Evolutionary conservation across 23 red algal genomes (phyloP).

Genomic region (Agarophyton chilense): DNA sequence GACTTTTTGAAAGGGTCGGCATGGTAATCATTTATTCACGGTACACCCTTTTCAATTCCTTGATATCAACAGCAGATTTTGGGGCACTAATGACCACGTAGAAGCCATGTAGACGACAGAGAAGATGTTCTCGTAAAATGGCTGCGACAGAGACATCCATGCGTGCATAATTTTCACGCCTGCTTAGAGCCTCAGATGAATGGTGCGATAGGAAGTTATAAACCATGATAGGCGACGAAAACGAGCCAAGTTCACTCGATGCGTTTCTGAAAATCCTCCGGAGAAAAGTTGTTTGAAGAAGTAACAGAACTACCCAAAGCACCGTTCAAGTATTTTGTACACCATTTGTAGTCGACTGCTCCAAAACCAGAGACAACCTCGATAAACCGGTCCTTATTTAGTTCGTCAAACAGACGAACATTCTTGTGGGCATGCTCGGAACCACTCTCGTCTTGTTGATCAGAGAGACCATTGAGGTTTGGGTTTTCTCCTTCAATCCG

Average conservation of each 20-base stretch:
- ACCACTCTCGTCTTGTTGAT: background rate
- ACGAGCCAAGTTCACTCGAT: background rate
- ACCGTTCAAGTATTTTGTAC: slow-evolving; percentile 8
- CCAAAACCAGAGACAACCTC: background rate
- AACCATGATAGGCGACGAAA: background rate
- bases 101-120: background rate
- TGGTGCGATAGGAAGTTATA: background rate
- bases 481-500: background rate
- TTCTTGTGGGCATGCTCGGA: background rate
- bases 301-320: background rate
- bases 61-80: background rate
- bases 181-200: background rate
- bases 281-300: background rate
- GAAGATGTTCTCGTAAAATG: background rate
- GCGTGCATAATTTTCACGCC: background rate
- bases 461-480: too few species aligned
- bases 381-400: background rate
- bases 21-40: background rate
- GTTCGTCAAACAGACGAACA: slow-evolving; percentile 1
- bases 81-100: background rate
- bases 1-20: background rate
- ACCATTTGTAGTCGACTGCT: background rate
- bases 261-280: slow-evolving; percentile 2
- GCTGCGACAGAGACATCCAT: too few species aligned
- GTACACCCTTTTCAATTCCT: background rate